Percentiles rank a stretch among this genome's conserved stretches.
Evolutionary conservation across 257 asterid species (phyloP).

Genomic region (Ballota nigra): DNA sequence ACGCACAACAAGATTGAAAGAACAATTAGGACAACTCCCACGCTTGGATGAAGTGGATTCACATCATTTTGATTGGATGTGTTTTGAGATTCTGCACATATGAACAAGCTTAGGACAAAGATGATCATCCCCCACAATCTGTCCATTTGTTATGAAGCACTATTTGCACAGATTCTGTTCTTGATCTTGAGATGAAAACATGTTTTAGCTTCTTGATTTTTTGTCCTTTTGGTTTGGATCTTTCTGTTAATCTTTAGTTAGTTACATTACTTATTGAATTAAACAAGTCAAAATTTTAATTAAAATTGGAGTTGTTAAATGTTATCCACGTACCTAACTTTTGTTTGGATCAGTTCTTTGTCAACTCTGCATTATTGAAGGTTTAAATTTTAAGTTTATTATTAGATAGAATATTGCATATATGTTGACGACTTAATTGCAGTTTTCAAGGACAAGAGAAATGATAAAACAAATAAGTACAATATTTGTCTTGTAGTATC

Average conservation of each 20-base stretch:
- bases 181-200: no score
- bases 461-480: neutral
- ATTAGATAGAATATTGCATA: no score
- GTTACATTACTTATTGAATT: no score
- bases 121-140: neutral
- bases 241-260: conserved; percentile 29
- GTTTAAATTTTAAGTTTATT: no score
- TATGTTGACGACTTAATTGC: neutral
- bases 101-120: conserved; percentile 18
- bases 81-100: conserved; percentile 36
- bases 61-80: conserved; percentile 11
- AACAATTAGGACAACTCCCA: conserved; percentile 34
- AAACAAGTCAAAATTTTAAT: no score
- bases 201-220: neutral
- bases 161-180: no score
- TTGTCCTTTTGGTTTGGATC: conserved; percentile 17
- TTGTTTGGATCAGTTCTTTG: no score
- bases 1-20: conserved; percentile 36
- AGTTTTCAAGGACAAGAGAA: conserved; percentile 13
- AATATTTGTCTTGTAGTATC: neutral
- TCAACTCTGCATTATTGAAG: no score
- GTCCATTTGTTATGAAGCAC: no score
- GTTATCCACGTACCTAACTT: no score
- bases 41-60: conserved; percentile 33
- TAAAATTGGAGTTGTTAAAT: no score